Evolutionary conservation across 192 early-diverging fungal genomes (phyloP), one percentile per base, ranked within the genome.

Genomic region (Rhizoclosmatium sp.): DNA sequence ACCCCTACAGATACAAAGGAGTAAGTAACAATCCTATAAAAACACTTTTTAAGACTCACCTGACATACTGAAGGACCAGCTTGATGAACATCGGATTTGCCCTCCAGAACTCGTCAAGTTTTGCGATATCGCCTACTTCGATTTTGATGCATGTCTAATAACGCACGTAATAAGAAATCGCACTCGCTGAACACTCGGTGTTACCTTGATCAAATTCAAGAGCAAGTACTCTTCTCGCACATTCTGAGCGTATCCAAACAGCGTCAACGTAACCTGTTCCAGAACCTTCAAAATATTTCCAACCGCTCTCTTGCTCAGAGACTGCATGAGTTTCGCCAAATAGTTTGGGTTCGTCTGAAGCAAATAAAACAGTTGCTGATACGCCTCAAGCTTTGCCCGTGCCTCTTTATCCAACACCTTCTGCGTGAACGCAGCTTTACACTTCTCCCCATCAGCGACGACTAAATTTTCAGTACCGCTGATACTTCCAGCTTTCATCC

Each of bases 231-330:
- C 98, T 74, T 99, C 98, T 49, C 97, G 88, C 23, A 92, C 89
- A 81, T 99, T 97, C 81, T 98, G 98, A 0, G 97, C 97, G 87
- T 97, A 99, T 3, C 97, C 96, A 85, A 94, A 99, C 65, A 99
- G 81, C 19, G 97, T 93, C 68, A 99, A 82, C 7, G 97, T 95
- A 0, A 94, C 92, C 7, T 93, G 89, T 81, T 99, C 97, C 21
- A 98, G 89, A 61, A 96, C 90, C 85, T 94, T 94, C 59, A 92
- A 93, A 12, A 87, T 85, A 65, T 81, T 89, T 1, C 92, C 91
- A 23, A 93, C 89, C 2, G 82, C 59, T 65, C 66, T 90, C 86
- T 97, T 95, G 88, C 95, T 97, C 58, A 98, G 87, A 47, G 92
- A 82, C 47, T 95, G 96, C 88, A 99, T 89, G 48, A 98, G 84